Base-by-base conservation (phyloP, 1,139 yeast species). In the Suhomyces atakaporum region DNA sequence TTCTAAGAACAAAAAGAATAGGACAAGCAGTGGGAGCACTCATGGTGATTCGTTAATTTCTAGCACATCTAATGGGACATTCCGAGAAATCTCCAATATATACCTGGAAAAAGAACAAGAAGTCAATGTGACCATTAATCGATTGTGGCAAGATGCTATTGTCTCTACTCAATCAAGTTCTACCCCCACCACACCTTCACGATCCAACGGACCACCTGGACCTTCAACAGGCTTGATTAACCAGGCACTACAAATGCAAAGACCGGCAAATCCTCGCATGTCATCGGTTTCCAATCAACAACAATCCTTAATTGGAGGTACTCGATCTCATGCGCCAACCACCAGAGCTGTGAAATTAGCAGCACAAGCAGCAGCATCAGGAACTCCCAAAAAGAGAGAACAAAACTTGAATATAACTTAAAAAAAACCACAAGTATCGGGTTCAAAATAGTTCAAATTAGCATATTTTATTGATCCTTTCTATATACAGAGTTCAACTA, bases 91-190 rank as follows among this genome's bases (percentile, higher is more conserved):
- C 38, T 58, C 69, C 2, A 65, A 66, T 0, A 39, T 49, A 11
- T 63, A 51, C 40, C 59, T 60, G 27, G 66, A 66, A 32, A 57
- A 54, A 36, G 69, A 66, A 34, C 53, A 51, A 19, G 73, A 67
- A 33, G 51, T 61, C 15, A 43, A 45, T 16, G 39, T 44, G 21
- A 46, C 55, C 7, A 44, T 71, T 33, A 59, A 60, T 29, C 54
- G 55, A 37, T 45, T 70, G 16, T 71, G 77, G 77, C 75, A 66
- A 40, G 73, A 68, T 14, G 75, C 75, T 2, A 44, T 44, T 5
- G 19, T 41, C 5, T 30, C 45, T 7, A 31, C 45, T 2, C 43
- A 27, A 27, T 34, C 45, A 4, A 27, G 41, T 2, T 27, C 16
- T 16, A 25, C 46, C 3, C 28, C 36, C 3, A 8, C 36, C 3